Evolutionary conservation across 2,329 filamentous ascomycete genomes (phyloP).

Genomic region (Neofusicoccum cordaticola): DNA sequence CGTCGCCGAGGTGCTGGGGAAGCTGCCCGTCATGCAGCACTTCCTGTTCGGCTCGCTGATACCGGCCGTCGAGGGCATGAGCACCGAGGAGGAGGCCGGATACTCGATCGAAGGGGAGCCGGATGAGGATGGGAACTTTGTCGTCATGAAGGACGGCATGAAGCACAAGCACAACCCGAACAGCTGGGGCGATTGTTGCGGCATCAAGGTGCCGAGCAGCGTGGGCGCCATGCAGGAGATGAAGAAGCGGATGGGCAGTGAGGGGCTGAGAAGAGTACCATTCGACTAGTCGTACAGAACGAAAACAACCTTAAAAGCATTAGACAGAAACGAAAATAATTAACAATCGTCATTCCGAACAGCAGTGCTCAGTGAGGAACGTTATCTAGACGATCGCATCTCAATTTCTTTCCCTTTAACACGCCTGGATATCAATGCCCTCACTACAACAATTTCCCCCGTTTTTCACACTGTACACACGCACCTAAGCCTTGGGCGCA

Average conservation of each 20-base stretch:
- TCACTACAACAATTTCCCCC: neutral
- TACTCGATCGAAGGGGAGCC: constrained; percentile 46
- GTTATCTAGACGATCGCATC: neutral
- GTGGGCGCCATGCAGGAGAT: constrained; percentile 87
- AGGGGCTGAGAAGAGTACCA: constrained; percentile 69
- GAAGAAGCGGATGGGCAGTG: constrained; percentile 67
- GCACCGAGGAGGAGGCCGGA: constrained; percentile 51
- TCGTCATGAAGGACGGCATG: constrained; percentile 64
- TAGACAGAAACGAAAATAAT: neutral
- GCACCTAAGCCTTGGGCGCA: neutral
- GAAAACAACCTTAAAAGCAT: neutral
- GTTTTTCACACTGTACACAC: neutral
- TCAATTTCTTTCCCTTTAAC: neutral
- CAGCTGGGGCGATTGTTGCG: constrained; percentile 93
- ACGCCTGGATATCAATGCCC: constrained; percentile 9
- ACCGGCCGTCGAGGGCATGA: constrained; percentile 80
- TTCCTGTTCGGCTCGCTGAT: constrained; percentile 89
- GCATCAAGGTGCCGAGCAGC: constrained; percentile 94
- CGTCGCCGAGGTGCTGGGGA: constrained; percentile 83
- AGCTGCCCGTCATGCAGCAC: constrained; percentile 97
- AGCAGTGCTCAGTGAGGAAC: neutral
- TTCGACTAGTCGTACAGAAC: constrained; percentile 60
- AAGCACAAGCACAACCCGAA: constrained; percentile 66
- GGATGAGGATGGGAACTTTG: constrained; percentile 54
- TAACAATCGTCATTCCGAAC: neutral